phyloP scores from a whole-genome alignment of 768 basidiomycete species.

The Phanerodontia chrysosporium region DNA sequence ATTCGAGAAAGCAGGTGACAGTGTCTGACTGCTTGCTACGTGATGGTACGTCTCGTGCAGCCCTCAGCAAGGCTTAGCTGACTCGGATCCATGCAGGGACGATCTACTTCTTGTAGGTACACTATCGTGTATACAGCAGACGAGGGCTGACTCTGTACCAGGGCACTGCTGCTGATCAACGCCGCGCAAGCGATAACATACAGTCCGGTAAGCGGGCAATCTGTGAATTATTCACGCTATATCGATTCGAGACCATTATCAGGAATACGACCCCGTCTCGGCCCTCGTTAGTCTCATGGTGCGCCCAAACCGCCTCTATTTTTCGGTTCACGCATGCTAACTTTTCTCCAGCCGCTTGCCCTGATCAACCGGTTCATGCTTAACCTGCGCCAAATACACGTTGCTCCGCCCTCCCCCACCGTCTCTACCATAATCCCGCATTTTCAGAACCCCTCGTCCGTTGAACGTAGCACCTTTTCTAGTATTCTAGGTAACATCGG shows the following conservation, averaged over 20 bases:
- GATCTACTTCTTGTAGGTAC: not conserved
- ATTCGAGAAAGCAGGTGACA: not conserved
- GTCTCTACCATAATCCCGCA: not conserved
- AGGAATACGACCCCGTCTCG: not conserved
- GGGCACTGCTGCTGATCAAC: not conserved
- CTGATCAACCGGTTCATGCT: not conserved
- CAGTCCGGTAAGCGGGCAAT: not conserved
- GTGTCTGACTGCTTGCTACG: not conserved
- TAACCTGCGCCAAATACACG: not conserved
- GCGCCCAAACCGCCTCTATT: not conserved
- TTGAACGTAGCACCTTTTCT: not conserved
- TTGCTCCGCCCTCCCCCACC: too few species aligned
- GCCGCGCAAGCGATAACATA: not conserved
- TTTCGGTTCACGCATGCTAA: not conserved
- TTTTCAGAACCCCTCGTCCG: not conserved
- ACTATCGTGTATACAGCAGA: not conserved
- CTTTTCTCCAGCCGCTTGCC: not conserved
- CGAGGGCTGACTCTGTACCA: not conserved
- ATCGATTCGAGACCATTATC: too few species aligned
- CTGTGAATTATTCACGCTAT: too few species aligned
- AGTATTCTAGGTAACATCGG: not conserved
- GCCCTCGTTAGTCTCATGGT: not conserved
- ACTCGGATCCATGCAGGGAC: not conserved
- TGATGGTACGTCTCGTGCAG: not conserved
- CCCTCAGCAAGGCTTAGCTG: not conserved